Evolutionary conservation across 2,329 filamentous ascomycete species (phyloP), one percentile per base, ranked within the genome.

Genomic region (Beauveria sp.): DNA sequence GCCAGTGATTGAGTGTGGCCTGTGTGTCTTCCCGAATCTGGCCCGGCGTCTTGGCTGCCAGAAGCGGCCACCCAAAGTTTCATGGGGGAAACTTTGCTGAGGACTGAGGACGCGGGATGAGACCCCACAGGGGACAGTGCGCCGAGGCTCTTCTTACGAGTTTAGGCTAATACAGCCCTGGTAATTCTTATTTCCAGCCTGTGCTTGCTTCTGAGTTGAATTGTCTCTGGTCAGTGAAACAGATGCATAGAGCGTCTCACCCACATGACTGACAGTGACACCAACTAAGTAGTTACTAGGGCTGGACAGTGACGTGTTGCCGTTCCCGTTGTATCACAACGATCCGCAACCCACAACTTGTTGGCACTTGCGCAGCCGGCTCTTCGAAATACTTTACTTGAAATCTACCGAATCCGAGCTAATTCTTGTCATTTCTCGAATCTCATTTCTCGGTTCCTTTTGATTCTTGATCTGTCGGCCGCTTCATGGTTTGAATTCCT

Each of bases 11-110:
- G 7, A n/a, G 43, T 58, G 26, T 22, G 18, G 3, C 10, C 53
- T 5, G 18, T 38, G 31, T 40, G 18, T 34, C 10, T 40, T 38
- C 2, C 24, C 57, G 14, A 52, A 45, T 51, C 45, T 50, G 55
- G 55, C 46, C 43, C 28, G 31, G 55, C 55, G 45, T 60, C 24
- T 45, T 52, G 48, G 48, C 46, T 43, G n/a, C 57, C 57, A 60
- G 18, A 60, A 60, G 48, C 57, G 48, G 57, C 24, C 38, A 20
- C 57, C 38, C 56, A 34, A 38, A 20, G n/a, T 26, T 34, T 22
- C 24, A 40, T 24, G 18, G 22, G 31, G 38, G 56, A 60, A 60
- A 60, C 48, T 45, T 26, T 60, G 48, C 38, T 46, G n/a, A 48
- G 34, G 26, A 45, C 26, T 38, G 14, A 38, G 5, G 9, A 20